Base-by-base conservation (phyloP, 148 eudicot species). In the Pharnaceum exiguum region DNA sequence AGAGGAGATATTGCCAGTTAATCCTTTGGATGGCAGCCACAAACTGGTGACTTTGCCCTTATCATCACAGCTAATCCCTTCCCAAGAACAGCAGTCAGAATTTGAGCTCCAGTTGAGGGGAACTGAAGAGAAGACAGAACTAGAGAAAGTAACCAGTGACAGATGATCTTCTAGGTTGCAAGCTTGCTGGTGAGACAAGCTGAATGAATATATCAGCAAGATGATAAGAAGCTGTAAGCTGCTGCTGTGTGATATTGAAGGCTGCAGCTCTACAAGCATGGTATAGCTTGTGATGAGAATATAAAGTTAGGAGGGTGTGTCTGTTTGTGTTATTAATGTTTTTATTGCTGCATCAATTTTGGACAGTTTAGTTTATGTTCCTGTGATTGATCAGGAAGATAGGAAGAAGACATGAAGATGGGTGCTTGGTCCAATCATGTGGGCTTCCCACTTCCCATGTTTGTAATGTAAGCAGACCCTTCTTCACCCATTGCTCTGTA, bases 21-120 rank as follows among this genome's bases (percentile, higher is more conserved):
- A 83, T 26, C 81, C 75, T 63, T 67, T 73, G 1, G 37, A 62
- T 1, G 89, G 93, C 7, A 90, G 66, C 66, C 16, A 61, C n/a
- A 90, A 50, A 19, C 68, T 13, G 43, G 31, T 68, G 15, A 88
- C 89, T 15, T 77, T 64, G 9, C 77, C 77, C 18, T 49, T 26
- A 1, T 1, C 52, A 69, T 78, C 86, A 38, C 97, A 90, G 27
- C 28, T 54, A 21, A 90, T 51, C 0, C 97, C 97, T 37, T 84
- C 82, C 97, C 97, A 90, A 21, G 36, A 44, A 66, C 95, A 86
- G 75, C 97, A 90, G 51, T 84, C 83, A 2, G 47, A 17, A 0
- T 43, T 50, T 67, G 73, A 26, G 21, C 70, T 59, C 97, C 97
- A 90, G 32, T 81, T 76, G 24, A 82, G 63, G 7, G 78, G 74